phyloP scores from a whole-genome alignment of 257 asterid species.

The Solanum boliviense region DNA sequence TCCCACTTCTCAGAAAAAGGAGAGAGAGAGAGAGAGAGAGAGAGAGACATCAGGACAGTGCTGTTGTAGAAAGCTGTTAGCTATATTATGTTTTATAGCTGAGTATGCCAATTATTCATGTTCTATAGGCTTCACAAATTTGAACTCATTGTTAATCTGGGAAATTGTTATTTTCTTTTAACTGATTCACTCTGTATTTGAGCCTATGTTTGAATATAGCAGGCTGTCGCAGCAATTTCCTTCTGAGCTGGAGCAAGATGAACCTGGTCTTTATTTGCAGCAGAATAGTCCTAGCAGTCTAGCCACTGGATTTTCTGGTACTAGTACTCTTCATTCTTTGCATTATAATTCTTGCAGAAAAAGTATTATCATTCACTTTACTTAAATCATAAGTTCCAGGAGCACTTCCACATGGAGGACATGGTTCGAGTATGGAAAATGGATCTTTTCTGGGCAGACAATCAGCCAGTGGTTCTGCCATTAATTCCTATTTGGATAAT shows the following conservation, averaged over 20 bases:
- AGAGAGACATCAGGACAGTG: neutral
- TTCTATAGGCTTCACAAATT: neutral
- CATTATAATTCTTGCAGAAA: conserved; percentile 4
- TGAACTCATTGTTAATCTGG: neutral
- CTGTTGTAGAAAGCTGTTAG: neutral
- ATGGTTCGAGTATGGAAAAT: conserved; percentile 30
- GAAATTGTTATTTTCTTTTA: neutral
- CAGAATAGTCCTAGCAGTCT: conserved; percentile 47
- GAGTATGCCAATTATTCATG: neutral
- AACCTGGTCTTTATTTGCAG: conserved; percentile 41
- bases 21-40: neutral
- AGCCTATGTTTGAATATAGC: conserved; percentile 9
- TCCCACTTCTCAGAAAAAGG: neutral
- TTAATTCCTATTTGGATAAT: conserved; percentile 39
- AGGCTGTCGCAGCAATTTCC: conserved; percentile 54
- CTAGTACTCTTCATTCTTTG: conserved; percentile 4
- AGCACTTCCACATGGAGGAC: conserved; percentile 39
- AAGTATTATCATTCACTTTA: conserved; percentile 5
- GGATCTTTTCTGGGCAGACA: conserved; percentile 36
- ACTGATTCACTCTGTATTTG: neutral
- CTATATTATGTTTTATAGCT: neutral
- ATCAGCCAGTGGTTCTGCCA: conserved; percentile 38
- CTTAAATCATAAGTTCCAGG: conserved; percentile 29
- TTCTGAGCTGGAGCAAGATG: conserved; percentile 64
- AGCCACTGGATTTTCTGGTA: conserved; percentile 72